Evolutionary conservation across 2,329 filamentous ascomycete genomes (phyloP).

Genomic region (Madurella mycetomatis): DNA sequence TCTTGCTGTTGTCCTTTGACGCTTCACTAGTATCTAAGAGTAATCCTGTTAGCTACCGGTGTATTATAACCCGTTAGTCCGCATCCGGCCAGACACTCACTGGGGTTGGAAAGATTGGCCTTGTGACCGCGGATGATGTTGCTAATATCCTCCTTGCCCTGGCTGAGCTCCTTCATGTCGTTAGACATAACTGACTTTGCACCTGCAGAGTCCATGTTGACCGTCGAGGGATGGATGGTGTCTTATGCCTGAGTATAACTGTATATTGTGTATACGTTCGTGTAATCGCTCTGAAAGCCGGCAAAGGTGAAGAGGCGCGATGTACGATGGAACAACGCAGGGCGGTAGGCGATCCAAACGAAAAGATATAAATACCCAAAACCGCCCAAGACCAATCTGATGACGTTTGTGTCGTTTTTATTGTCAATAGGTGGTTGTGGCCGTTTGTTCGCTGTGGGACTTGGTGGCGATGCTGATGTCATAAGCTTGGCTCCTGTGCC

Average conservation of each 20-base stretch:
- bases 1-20: constrained; percentile 41
- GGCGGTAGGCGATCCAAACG: background rate
- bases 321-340: background rate
- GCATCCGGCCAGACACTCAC: constrained; percentile 26
- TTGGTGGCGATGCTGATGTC: background rate
- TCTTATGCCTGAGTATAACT: too few species aligned
- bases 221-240: too few species aligned
- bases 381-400: background rate
- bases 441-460: background rate
- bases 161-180: constrained; percentile 39
- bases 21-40: constrained; percentile 39
- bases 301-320: too few species aligned
- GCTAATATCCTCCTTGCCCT: constrained; percentile 29
- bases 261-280: constrained; percentile 19
- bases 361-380: background rate
- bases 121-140: constrained; percentile 38
- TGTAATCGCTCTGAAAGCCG: too few species aligned
- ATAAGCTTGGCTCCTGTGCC: background rate
- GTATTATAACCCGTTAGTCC: too few species aligned
- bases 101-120: constrained; percentile 45
- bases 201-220: constrained; percentile 34
- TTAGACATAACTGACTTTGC: constrained; percentile 38
- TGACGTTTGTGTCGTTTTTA: background rate
- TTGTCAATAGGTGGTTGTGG: background rate
- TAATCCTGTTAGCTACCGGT: background rate